Evolutionary conservation across 225 moss, liverwort and hornwort genomes (phyloP).

Genomic region (Sphagnum tenellum): DNA sequence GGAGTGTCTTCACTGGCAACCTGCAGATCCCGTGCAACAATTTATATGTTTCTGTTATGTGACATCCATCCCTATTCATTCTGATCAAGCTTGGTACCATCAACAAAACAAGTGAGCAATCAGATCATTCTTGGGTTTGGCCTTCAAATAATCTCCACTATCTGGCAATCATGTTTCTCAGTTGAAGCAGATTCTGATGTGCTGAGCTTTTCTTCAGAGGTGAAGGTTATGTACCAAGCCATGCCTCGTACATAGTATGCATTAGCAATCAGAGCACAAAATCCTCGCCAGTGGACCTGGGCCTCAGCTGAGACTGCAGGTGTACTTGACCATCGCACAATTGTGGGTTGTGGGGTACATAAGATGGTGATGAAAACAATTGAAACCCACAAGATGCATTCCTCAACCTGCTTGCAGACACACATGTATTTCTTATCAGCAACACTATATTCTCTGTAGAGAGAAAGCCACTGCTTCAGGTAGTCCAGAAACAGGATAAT

Average conservation of each 20-base stretch:
- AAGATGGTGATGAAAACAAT: conserved; percentile 51
- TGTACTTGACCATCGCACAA: conserved; percentile 51
- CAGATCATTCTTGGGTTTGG: no score
- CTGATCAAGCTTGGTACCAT: no score
- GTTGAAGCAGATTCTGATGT: no score
- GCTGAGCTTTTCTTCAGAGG: background rate
- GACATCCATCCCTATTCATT: no score
- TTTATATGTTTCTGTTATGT: no score
- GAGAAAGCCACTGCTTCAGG: no score
- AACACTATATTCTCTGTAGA: no score
- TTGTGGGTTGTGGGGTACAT: conserved; percentile 52
- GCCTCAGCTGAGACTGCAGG: conserved; percentile 54
- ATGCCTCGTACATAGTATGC: conserved; percentile 70
- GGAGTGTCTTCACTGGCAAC: conserved; percentile 81
- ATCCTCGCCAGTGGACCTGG: conserved; percentile 72
- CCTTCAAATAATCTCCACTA: no score
- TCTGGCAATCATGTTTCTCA: no score
- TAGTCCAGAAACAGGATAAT: no score
- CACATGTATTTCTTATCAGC: background rate
- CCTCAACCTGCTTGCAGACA: conserved; percentile 31
- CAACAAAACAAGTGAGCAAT: no score
- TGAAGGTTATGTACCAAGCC: conserved; percentile 33
- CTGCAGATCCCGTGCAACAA: conserved; percentile 12
- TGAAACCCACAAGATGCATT: conserved; percentile 57
- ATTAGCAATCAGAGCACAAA: conserved; percentile 78